phyloP scores from a whole-genome alignment of 75 land plant species.

The Chamaecyparis obtusa region DNA sequence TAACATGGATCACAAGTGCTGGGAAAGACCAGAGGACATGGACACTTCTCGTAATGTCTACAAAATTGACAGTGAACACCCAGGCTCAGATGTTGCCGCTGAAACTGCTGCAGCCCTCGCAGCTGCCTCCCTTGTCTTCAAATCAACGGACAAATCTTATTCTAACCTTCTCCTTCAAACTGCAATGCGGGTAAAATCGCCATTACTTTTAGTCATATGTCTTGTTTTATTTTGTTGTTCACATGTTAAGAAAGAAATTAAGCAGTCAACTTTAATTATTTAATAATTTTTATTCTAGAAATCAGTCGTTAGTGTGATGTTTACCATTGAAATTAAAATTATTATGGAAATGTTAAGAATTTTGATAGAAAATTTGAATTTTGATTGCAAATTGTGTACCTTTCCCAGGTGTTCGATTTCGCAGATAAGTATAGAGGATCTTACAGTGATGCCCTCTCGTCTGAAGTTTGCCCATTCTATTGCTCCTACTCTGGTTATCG shows the following conservation, averaged over 20 bases:
- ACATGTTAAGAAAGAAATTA: too few species aligned
- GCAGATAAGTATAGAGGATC: conserved; percentile 38
- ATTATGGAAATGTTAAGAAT: too few species aligned
- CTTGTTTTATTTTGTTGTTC: too few species aligned
- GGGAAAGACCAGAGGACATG: conserved; percentile 48
- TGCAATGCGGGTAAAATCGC: neutral
- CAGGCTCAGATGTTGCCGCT: conserved; percentile 40
- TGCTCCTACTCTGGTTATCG: conserved; percentile 51
- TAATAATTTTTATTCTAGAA: too few species aligned
- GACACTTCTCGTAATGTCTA: conserved; percentile 34
- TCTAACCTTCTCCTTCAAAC: conserved; percentile 19
- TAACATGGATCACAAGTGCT: conserved; percentile 29
- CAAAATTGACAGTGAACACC: conserved; percentile 25
- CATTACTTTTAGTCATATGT: neutral
- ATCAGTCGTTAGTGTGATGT: too few species aligned
- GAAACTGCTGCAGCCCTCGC: conserved; percentile 53
- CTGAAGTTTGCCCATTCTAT: conserved; percentile 50
- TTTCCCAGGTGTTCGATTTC: conserved; percentile 15
- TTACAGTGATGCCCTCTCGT: conserved; percentile 32
- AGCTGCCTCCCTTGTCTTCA: conserved; percentile 36
- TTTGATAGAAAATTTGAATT: too few species aligned
- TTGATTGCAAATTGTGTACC: too few species aligned
- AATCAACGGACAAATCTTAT: conserved; percentile 12
- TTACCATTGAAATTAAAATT: too few species aligned
- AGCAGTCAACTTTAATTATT: too few species aligned